phyloP scores from a whole-genome alignment of 495 filamentous ascomycete species.

The Amniculicola lignicola region DNA sequence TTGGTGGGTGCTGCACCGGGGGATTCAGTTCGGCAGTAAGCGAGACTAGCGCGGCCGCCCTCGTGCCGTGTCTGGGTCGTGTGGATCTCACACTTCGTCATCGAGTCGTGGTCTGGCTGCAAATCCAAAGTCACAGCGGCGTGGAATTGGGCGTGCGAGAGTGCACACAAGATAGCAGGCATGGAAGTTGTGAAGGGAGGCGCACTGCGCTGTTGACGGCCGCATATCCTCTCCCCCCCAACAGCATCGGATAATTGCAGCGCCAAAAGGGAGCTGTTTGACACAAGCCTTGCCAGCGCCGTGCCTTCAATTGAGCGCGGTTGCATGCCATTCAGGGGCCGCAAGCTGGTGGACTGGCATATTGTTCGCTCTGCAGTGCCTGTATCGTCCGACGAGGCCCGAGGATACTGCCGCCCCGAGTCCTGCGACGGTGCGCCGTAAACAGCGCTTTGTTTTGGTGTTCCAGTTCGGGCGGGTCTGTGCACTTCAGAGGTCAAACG shows the following conservation, averaged over 20 bases:
- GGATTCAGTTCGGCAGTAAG: neutral
- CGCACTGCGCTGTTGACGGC: neutral
- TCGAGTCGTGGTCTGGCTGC: neutral
- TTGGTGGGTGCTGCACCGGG: neutral
- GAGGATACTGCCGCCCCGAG: too few species aligned
- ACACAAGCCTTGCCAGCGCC: too few species aligned
- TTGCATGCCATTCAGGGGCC: too few species aligned
- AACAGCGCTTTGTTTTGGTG: conserved; percentile 23
- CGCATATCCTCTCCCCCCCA: neutral
- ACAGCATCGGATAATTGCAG: conserved; percentile 9
- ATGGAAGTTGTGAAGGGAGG: neutral
- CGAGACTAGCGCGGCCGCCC: neutral
- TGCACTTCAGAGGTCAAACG: neutral
- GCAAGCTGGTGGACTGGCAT: too few species aligned
- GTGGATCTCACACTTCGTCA: conserved; percentile 1
- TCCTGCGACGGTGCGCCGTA: neutral
- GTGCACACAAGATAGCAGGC: neutral
- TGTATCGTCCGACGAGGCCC: too few species aligned
- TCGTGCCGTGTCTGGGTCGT: conserved; percentile 3
- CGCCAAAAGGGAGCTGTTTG: neutral
- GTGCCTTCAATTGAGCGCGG: too few species aligned
- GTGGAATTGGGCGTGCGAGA: neutral
- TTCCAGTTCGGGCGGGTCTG: conserved; percentile 14
- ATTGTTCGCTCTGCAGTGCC: too few species aligned
- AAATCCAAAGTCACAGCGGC: neutral